Base-by-base conservation (phyloP, 306 rosid genomes). In the Sophora flavescens region DNA sequence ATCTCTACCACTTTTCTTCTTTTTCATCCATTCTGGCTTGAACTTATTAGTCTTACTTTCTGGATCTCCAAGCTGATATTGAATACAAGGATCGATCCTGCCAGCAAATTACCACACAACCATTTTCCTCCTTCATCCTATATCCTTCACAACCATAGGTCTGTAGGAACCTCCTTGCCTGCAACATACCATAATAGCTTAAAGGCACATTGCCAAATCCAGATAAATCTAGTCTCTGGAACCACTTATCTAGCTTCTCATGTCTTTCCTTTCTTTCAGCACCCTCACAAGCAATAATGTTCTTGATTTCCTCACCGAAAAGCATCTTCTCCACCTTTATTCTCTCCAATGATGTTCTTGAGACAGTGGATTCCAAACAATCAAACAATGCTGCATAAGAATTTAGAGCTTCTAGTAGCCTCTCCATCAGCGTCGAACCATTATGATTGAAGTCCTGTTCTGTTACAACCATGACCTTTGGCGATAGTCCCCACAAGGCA, bases 401-500 rank as follows among this genome's bases (percentile, higher is more conserved):
- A 71, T 87, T 83, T 12, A 93, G 85, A 71, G 98, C 93, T 81
- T 93, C 96, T 2, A 89, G 47, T 33, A 91, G 80, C 84, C 96
- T 86, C 75, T 93, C 98, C 98, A 91, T 91, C 14, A 93, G 81
- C 44, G 96, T 86, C 1, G 89, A 86, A 45, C 97, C 90, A 8
- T 93, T 93, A 30, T 91, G 97, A 77, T 89, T 93, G 4, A 88
- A 89, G 80, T 93, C 97, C 72, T 91, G 98, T 70, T 93, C 98
- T 0, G 93, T 87, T 32, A 93, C 83, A 32, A 88, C 87, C 96
- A 93, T 86, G 79, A 91, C 82, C 82, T 93, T 93, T 0, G 96
- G 93, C 3, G 91, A 84, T 70, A 93, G 80, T 79, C 88, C 88
- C 97, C 92, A 93, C 72, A 93, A 74, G 76, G 91, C 89, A 76